These are phyloP conservation scores for Debaryomyces castellii DNA, from an alignment of 805 yeast species.

Conservation along the genomic window DNA sequence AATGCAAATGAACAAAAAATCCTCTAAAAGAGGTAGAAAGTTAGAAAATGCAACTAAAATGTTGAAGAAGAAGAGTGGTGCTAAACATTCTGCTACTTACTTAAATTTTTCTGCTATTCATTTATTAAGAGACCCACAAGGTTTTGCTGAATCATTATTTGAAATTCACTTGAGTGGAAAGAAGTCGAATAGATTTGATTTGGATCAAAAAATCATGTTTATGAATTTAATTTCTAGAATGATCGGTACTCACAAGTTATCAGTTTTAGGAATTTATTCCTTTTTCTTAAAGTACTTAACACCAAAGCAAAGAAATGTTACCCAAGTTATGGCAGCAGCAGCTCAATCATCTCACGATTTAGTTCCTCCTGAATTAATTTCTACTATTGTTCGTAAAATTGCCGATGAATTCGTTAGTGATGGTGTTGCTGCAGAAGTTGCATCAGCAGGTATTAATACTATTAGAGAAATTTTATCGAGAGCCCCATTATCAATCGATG, in stretches of 20 bases:
- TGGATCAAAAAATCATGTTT: slow-evolving; percentile 86
- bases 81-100: slow-evolving; percentile 61
- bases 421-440: slow-evolving; percentile 97
- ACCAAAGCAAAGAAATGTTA: slow-evolving; percentile 91
- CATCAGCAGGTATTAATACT: slow-evolving; percentile 96
- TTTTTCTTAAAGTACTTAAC: slow-evolving; percentile 86
- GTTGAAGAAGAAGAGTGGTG: slow-evolving; percentile 59
- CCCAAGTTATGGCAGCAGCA: slow-evolving; percentile 93
- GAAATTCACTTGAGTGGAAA: slow-evolving; percentile 70
- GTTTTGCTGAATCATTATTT: slow-evolving; percentile 87
- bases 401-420: slow-evolving; percentile 98
- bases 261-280: slow-evolving; percentile 86
- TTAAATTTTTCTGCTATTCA: slow-evolving; percentile 95
- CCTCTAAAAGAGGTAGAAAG: slow-evolving; percentile 76
- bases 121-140: slow-evolving; percentile 93
- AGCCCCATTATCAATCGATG: slow-evolving; percentile 93
- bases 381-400: slow-evolving; percentile 79
- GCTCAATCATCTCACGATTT: slow-evolving; percentile 97
- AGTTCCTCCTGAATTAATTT: slow-evolving; percentile 92
- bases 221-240: slow-evolving; percentile 86
- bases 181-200: slow-evolving; percentile 64
- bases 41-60: slow-evolving; percentile 71
- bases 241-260: slow-evolving; percentile 92
- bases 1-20: slow-evolving; percentile 78
- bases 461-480: slow-evolving; percentile 90